Percentiles rank a stretch among this genome's conserved stretches.
These are phyloP conservation scores for Choanephora cucurbitarum DNA, from an alignment of 371 early-diverging fungal species.

Conservation along the genomic window DNA sequence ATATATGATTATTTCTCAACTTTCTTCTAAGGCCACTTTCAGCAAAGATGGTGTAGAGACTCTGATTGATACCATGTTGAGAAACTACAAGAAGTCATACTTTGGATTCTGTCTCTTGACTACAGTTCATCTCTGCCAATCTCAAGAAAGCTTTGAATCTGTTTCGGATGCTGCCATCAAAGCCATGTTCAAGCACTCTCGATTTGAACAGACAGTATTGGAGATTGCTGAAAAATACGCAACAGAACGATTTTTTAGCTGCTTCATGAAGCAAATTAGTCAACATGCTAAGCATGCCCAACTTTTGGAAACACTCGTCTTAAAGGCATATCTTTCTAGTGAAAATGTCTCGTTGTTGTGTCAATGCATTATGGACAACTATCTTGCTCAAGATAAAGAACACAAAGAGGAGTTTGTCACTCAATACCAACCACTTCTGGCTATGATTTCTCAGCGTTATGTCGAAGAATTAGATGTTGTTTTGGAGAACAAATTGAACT, in stretches of 20 bases:
- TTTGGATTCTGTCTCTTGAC: constrained; percentile 56
- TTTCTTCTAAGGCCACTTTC: constrained; percentile 56
- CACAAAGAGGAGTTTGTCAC: constrained; percentile 34
- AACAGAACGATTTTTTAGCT: constrained; percentile 53
- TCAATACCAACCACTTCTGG: constrained; percentile 40
- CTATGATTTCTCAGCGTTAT: constrained; percentile 57
- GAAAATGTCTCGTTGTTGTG: constrained; percentile 46
- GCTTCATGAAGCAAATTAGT: constrained; percentile 37
- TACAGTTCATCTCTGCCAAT: constrained; percentile 66
- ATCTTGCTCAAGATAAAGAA: constrained; percentile 33
- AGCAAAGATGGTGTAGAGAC: constrained; percentile 50
- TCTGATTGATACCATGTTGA: constrained; percentile 48
- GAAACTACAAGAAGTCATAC: constrained; percentile 32
- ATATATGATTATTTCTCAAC: constrained; percentile 72
- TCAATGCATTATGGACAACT: constrained; percentile 41
- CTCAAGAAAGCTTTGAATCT: constrained; percentile 54
- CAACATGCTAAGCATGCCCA: constrained; percentile 31
- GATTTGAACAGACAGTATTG: constrained; percentile 36
- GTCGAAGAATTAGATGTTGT: constrained; percentile 58
- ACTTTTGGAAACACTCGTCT: constrained; percentile 44
- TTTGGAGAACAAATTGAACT: constrained; percentile 46
- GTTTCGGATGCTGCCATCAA: constrained; percentile 50
- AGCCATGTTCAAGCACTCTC: constrained; percentile 30
- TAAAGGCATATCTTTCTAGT: constrained; percentile 46
- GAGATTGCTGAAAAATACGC: constrained; percentile 56